Base-by-base conservation (phyloP, 495 filamentous ascomycete genomes). In the Endocarpon pusillum region DNA sequence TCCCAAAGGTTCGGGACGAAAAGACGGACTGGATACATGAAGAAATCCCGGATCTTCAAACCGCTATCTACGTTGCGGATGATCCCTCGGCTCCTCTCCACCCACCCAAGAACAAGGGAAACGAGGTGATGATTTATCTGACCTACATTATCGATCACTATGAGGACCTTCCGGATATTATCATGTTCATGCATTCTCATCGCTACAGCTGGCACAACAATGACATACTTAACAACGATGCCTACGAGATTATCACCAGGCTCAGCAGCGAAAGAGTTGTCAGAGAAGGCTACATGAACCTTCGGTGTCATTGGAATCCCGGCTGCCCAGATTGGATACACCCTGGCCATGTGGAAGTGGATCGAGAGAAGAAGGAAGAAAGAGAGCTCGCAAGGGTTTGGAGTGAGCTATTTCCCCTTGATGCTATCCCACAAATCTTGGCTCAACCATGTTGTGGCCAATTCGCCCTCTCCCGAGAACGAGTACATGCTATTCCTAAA, bases 41-140 rank as follows among this genome's bases (percentile, higher is more conserved):
- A 11, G 56, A 75, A 35, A 38, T 72, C 3, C 69, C 58, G 8
- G 67, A 70, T 23, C 59, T 76, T 41, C 45, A 61, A n/a, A 54
- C 59, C 12, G 66, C 71, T n/a, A 54, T 76, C 17, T 83, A 82
- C 43, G 61, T 70, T 22, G 75, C 64, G 32, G 67, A 83, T 40
- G 69, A 78, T 41, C 62, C 66, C 9, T 52, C 44, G 0, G 74
- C 75, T 1, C 57, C 58, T 5, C 54, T 72, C 3, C 75, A 78
- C 45, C 70, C 76, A 2, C 75, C 73, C 0, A 64, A 66, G 41
- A 80, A 80, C 43, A 83, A 83, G 50, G 80, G 79, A 8, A 70
- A 82, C 42, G 79, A 86, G 48, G 79, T 74, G 10, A 74, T 83
- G 62, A 61, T 76, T 6, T 85, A 85, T 46, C 55, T 81, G 34